Base-by-base conservation (phyloP, 441 rosid species). In the Corymbia calophylla region DNA sequence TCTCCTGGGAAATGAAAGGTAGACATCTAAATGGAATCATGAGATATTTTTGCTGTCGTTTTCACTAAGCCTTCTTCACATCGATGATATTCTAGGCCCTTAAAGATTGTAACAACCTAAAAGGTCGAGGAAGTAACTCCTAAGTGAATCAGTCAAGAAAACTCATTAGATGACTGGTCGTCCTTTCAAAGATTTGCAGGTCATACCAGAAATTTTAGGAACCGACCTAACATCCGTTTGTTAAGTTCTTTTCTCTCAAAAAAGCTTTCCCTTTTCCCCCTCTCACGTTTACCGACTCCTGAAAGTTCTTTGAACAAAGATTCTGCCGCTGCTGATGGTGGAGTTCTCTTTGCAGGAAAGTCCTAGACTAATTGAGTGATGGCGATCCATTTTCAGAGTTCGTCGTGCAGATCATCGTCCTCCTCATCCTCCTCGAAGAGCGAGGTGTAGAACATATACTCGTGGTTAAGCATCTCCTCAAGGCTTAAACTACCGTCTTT, bases 401-500 rank as follows among this genome's bases (percentile, higher is more conserved):
- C 97, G 31, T 96, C 97, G 39, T 93, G 94, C 86, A 90, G 90
- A 58, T 93, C 89, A 53, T 93, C 92, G 9, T 92, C 93, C 19
- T 93, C 93, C 27, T 87, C 58, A 18, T 91, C 91, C 35, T 94
- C 88, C 27, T 91, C 92, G 66, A 91, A 91, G 56, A 97, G 89
- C 14, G 95, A 92, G 82, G 89, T 87, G 91, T 95, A 96, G 89
- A 97, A 97, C 48, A 93, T 89, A 66, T 90, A 51, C 90, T 94
- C 95, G 49, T 95, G 97, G 87, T 93, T 90, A 56, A 96, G 87
- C 94, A 96, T 95, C 91, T 97, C 98, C 23, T 92, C 92, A 27
- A 97, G 91, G 32, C 94, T 91, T 90, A 96, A 87, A 25, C 91
- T 87, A 47, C 95, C 95, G 91, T 96, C 97, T 91, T 89, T 89